phyloP scores from a whole-genome alignment of 2,329 filamentous ascomycete species.

The Scytalidium sp. region DNA sequence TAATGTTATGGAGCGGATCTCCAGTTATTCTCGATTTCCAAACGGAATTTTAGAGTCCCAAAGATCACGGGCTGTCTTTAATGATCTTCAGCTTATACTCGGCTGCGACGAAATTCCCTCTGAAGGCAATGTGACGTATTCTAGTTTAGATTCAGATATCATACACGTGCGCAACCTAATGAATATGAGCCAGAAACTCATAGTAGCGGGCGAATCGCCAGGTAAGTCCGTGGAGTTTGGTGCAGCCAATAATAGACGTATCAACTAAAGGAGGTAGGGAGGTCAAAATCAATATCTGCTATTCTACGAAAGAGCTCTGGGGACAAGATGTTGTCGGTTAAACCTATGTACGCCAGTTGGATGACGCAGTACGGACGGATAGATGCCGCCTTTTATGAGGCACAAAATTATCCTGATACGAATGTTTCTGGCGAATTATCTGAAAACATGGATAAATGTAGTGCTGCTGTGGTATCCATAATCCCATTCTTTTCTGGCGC shows the following conservation, averaged over 20 bases:
- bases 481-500: neutral
- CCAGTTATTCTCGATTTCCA: slow-evolving; percentile 6
- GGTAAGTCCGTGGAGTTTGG: too few relatives aligned
- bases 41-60: slow-evolving; percentile 5
- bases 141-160: slow-evolving; percentile 8
- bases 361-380: slow-evolving; percentile 10
- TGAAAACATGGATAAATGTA: neutral
- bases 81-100: slow-evolving; percentile 14
- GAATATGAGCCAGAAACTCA: slow-evolving; percentile 7
- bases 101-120: neutral
- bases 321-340: too few relatives aligned
- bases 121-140: slow-evolving; percentile 2
- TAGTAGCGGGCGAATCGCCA: neutral
- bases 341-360: slow-evolving; percentile 3
- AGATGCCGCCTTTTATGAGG: slow-evolving; percentile 7
- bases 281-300: too few relatives aligned
- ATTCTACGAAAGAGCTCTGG: too few relatives aligned
- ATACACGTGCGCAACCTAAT: slow-evolving; percentile 11
- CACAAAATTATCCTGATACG: neutral
- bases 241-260: too few relatives aligned
- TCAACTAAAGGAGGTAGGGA: too few relatives aligned
- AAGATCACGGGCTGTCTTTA: slow-evolving; percentile 8
- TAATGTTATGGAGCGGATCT: slow-evolving; percentile 7
- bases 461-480: slow-evolving; percentile 6
- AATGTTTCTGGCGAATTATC: neutral